Evolutionary conservation across 2,329 filamentous ascomycete genomes (phyloP), one percentile per base, ranked within the genome.

Genomic region (Trichoderma sp.): DNA sequence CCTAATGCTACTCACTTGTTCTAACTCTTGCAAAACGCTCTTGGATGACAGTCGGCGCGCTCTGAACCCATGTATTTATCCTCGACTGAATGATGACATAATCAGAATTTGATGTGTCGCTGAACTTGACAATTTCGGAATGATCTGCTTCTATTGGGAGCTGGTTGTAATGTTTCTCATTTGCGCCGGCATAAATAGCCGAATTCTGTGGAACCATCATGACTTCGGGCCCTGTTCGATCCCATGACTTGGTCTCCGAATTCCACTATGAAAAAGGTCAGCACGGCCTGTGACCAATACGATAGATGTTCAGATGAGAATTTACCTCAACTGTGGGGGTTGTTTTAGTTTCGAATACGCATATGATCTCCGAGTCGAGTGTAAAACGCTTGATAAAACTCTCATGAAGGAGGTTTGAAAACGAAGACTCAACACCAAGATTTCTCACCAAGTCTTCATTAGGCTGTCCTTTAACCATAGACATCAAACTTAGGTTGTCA

Each of bases 181-280:
- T 73, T 17, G 76, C 26, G 8, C 76, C 75, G 6, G 59, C 76
- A 13, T 72, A 73, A 17, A 74, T 77, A 15, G 76, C 74, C 0
- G 77, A 78, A n/a, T 75, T 73, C n/a, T 73, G 26, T 12, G 74
- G 77, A 8, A 79, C 76, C 62, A 79, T 58, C 6, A 78, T 71
- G 36, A 62, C 53, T 28, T 39, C 17, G 0, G 67, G 50, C 6
- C 77, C 77, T 3, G 74, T 74, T 58, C 73, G 74, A 17, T 61
- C 26, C 63, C 53, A 72, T 17, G 20, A 32, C 34, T 1, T 63
- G 63, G 23, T 74, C 64, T 28, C 36, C 2, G 12, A n/a, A 26
- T 12, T 67, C 50, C 64, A 73, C 64, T 67, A 1, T 11, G 3
- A 17, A 6, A 0, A 4, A 1, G 1, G 39, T 64, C 1, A 50